A percentile compares a stretch with the other conserved stretches of the same genome.
Conservation (phyloP, 345 rosid species). For the Jatropha curcas region DNA sequence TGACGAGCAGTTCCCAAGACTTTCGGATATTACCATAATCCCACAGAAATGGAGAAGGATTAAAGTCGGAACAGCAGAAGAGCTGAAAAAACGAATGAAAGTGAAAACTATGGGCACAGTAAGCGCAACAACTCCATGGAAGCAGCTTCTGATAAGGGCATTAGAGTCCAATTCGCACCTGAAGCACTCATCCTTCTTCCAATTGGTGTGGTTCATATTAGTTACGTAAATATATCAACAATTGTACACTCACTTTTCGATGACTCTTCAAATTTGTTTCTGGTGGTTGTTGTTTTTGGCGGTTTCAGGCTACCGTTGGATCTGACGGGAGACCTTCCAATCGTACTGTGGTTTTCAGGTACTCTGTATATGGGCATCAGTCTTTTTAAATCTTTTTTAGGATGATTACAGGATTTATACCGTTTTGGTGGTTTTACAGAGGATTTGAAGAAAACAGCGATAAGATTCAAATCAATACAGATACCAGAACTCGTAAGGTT, state of each 20-base stretch:
- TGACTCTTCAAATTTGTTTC: too few species aligned
- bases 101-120: conserved; percentile 20
- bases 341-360: conserved; percentile 88
- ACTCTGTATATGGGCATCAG: neutral
- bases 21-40: neutral
- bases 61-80: too few species aligned
- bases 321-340: conserved; percentile 75
- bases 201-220: conserved; percentile 42
- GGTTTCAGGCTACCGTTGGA: conserved; percentile 74
- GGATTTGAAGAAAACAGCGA: conserved; percentile 74
- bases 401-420: neutral
- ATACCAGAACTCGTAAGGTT: conserved; percentile 71
- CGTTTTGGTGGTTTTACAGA: conserved; percentile 41
- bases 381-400: neutral
- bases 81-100: neutral
- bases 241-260: neutral
- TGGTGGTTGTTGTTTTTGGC: neutral
- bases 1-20: too few species aligned
- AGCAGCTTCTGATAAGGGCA: conserved; percentile 71
- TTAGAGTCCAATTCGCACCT: conserved; percentile 64
- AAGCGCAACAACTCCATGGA: conserved; percentile 60
- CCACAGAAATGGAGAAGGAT: too few species aligned
- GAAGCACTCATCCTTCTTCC: conserved; percentile 65
- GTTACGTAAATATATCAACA: neutral
- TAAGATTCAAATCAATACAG: conserved; percentile 64